Evolutionary conservation across 305 asterid genomes (phyloP), one percentile per base, ranked within the genome.

Genomic region (Fraxinus paxiana): DNA sequence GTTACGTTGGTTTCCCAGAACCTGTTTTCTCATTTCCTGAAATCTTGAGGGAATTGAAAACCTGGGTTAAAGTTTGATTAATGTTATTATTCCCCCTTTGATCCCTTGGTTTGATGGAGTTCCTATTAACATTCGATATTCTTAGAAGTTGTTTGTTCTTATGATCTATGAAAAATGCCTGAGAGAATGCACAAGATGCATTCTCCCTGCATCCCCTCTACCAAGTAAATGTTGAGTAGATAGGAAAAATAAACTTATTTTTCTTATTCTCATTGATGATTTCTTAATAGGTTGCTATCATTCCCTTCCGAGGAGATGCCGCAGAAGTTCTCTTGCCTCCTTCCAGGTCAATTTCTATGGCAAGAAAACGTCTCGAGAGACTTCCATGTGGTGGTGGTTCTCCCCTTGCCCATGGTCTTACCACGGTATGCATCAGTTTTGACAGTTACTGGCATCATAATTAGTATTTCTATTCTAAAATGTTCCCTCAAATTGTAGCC

Each of bases 341-440:
- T 86, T 96, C 99, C 63, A 90, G 99, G 87, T 96, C 98, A 74
- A 96, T 96, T 84, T 80, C 99, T 77, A 96, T 96, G 98, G 99
- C 99, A 78, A 93, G 97, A 84, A 96, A 93, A 67, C 98, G 98
- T 84, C 97, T 96, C 15, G 99, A 96, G 90, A 93, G 97, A 86
- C 98, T 96, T 85, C 99, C 99, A 59, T 96, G 99, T 85, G 99
- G 99, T 26, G 98, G 99, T 10, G 98, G 99, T 81, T 96, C 99
- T 84, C 99, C 99, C 67, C 94, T 96, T 83, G 99, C 99, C 69
- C 99, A 96, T 85, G 99, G 98, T 54, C 99, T 96, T 79, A 94
- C 98, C 34, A 94, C 95, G 88, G 99, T 96, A 94, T 34, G 88
- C 65, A 63, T 78, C 79, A 74, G 9, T 67, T 77, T 73, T 34